Conservation (phyloP, 2,329 filamentous ascomycete species). For the Ilyonectria mors-panacis region DNA sequence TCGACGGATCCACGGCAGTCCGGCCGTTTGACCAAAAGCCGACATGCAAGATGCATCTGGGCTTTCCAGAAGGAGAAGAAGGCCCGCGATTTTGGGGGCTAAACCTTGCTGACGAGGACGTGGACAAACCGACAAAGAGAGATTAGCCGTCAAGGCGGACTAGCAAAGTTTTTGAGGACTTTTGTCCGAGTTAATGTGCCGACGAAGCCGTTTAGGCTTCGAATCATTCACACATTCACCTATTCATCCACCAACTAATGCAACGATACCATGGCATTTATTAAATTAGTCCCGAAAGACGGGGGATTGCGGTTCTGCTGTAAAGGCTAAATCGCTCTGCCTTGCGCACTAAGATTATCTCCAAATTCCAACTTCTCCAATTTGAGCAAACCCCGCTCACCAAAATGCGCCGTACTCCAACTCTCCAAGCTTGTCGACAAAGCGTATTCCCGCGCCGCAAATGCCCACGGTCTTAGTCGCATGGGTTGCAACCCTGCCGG, state of each 20-base stretch:
- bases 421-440: neutral
- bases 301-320: neutral
- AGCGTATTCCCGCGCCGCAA: neutral
- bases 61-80: constrained; percentile 21
- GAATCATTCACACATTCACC: neutral
- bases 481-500: neutral
- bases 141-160: neutral
- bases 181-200: constrained; percentile 5
- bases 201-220: neutral
- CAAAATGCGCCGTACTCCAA: constrained; percentile 16
- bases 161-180: constrained; percentile 12
- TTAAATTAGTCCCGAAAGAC: neutral
- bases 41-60: constrained; percentile 20
- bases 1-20: constrained; percentile 25
- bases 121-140: constrained; percentile 3
- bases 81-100: constrained; percentile 6
- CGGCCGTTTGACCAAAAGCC: neutral
- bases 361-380: constrained; percentile 7
- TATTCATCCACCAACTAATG: neutral
- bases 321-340: neutral
- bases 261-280: neutral
- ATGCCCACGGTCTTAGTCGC: neutral
- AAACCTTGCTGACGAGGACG: neutral
- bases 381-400: neutral
- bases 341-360: neutral